Base-by-base conservation (phyloP, 805 yeast genomes). In the Barnettozyma siamensis region DNA sequence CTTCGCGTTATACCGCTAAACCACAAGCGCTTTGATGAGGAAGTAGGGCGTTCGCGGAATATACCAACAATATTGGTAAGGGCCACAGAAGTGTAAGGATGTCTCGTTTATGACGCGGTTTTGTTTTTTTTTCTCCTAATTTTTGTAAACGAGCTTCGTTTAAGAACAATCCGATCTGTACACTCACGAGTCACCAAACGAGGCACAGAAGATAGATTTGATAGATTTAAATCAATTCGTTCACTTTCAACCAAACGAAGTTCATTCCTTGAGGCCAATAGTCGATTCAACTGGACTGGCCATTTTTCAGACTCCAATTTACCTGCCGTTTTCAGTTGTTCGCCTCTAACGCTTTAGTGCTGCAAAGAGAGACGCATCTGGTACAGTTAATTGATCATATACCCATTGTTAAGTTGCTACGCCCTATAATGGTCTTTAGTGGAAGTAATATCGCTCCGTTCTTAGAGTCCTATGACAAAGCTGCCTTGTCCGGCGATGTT, bases 1-100 rank as follows among this genome's bases (percentile, higher is more conserved):
- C 73, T 73, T 65, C 62, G 72, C 66, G 69, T 70, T 70, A 69
- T 70, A 69, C 75, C 75, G 69, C 75, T 70, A 70, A 70, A 70
- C 74, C 74, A 70, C 72, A 64, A 57, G 67, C 73, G 74, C 74
- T 45, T 50, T 9, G 24, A 21, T 21, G 24, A 9, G 6, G 24
- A 21, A 21, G 9, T 7, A 21, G 9, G 24, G 24, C 24, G 24
- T 21, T 21, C 9, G 6, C 9, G 24, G 24, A 21, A 21, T 6
- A 9, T 21, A 9, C 24, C 24, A 21, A 21, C 24, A 21, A 21
- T 7, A 21, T 21, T 26, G 29, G 29, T 26, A 26, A 5, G 29
- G 29, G 29, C 29, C 12, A 26, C 29, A 26, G 17, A 15, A 8
- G 31, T 29, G 31, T 16, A 3, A 7, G 19, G 19, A 11, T 29